phyloP scores from a whole-genome alignment of 352 stramenopile species.

The Globisporangium heterothallicum region DNA sequence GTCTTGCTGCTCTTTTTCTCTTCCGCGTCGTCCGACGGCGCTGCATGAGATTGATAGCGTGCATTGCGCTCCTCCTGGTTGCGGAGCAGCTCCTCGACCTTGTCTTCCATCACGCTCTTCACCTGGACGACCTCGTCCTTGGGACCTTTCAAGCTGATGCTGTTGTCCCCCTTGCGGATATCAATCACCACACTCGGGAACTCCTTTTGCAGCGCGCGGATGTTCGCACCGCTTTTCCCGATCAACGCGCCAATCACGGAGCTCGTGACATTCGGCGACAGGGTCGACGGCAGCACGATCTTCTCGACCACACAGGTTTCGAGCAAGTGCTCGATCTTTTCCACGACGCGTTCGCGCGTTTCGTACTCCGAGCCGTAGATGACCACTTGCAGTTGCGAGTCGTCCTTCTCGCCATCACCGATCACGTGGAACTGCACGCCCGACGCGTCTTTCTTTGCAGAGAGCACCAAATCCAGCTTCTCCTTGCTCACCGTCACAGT shows the following conservation, averaged over 20 bases:
- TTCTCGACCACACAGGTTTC: slow-evolving; percentile 42
- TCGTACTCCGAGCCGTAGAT: slow-evolving; percentile 51
- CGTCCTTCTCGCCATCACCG: slow-evolving; percentile 28
- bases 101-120: slow-evolving; percentile 62
- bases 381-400: slow-evolving; percentile 37
- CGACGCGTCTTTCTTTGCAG: slow-evolving; percentile 36
- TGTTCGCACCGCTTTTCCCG: slow-evolving; percentile 76
- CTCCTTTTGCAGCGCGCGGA: slow-evolving; percentile 57
- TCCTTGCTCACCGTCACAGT: slow-evolving; percentile 33
- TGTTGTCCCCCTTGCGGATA: slow-evolving; percentile 43
- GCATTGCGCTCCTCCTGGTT: slow-evolving; percentile 47
- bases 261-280: slow-evolving; percentile 25
- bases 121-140: slow-evolving; percentile 44
- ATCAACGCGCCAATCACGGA: slow-evolving; percentile 71
- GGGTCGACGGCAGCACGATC: slow-evolving; percentile 37
- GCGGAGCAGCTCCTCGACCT: slow-evolving; percentile 53
- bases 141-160: slow-evolving; percentile 53
- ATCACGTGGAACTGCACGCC: slow-evolving; percentile 55
- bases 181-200: slow-evolving; percentile 61
- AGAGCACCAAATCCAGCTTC: slow-evolving; percentile 52
- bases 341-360: slow-evolving; percentile 46
- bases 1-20: slow-evolving; percentile 18
- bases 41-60: too few species aligned
- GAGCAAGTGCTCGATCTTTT: slow-evolving; percentile 60
- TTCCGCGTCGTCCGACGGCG: slow-evolving; percentile 30